Base-by-base conservation (phyloP, 2,329 filamentous ascomycete genomes). In the Phaeoacremonium minimum region DNA sequence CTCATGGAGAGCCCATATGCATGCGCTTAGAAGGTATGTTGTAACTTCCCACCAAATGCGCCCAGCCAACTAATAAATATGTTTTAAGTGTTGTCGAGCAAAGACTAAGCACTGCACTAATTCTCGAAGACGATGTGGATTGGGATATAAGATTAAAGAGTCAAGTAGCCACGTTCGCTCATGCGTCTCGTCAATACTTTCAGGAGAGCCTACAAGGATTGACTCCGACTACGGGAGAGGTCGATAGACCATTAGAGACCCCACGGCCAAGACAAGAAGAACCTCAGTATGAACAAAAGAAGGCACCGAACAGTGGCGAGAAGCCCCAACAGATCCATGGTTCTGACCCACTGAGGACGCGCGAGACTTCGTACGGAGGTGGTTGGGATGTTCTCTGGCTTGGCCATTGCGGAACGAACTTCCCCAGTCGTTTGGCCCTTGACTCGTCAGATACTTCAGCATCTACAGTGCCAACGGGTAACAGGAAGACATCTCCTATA, bases 361-460 rank as follows among this genome's bases (percentile, higher is more conserved):
- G 42, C 30, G 7, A 37, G 20, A 37, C 42, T 12, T 44, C 71
- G 0, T 76, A 73, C 45, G 70, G 72, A 9, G 60, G 63, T 35
- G 53, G 64, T 41, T 76, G 71, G 72, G 72, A 77, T 45, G 49
- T 75, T 20, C 57, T 75, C 16, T 75, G 70, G 69, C 55, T 75
- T 3, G 71, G 72, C 17, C 66, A 69, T 40, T 75, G 71, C 46
- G 64, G 64, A 22, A 57, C 55, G 30, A 48, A 51, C 9, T 57
- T 63, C 35, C 55, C 57, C 5, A n/a, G n/a, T n/a, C n/a, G n/a
- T n/a, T n/a, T n/a, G n/a, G n/a, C n/a, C n/a, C n/a, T n/a, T n/a
- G n/a, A n/a, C n/a, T n/a, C n/a, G n/a, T n/a, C n/a, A n/a, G n/a
- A n/a, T n/a, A n/a, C n/a, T n/a, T n/a, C n/a, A n/a, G n/a, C n/a